Evolutionary conservation across 2,329 filamentous ascomycete genomes (phyloP), one percentile per base, ranked within the genome.

Genomic region (Xylaria sp.): DNA sequence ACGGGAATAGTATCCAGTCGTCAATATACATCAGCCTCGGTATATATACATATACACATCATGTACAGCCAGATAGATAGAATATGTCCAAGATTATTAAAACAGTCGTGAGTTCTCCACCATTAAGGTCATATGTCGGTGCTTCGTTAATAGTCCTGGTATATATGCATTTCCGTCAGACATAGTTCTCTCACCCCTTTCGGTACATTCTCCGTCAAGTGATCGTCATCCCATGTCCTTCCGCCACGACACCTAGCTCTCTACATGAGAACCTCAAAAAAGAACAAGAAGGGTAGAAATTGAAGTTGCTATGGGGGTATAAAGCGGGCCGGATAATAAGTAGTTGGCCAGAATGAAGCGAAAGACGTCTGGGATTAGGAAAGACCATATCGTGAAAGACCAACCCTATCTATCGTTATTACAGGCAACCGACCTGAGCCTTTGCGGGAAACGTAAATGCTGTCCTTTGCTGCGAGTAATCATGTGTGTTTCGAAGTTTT

Each of bases 361-460:
- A 63, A 37, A 16, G 11, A 30, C n/a, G 30, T 10, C 44, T 50
- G 34, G 34, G 50, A 37, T n/a, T 13, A 34, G 34, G 51, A 53
- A 19, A 56, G 10, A 51, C 13, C 11, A 42, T 42, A 42, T 42
- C 37, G 8, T 13, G 37, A 42, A 13, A 10, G 3, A 42, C 9
- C 19, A 19, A 8, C 10, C 35, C 52, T 56, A 18, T 56, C 49
- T 55, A 46, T 52, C 18, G 44, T 58, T 49, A n/a, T 57, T 50
- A 57, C 30, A 54, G 50, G 51, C 37, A 49, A 35, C 19, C 23
- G 30, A 23, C 49, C 10, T 51, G 7, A 9, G 34, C 30, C 9
- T 42, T 13, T 13, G 42, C n/a, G 11, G 42, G 3, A 16, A 46
- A 6, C 42, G 42, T n/a, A 46, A 46, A 42, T 52, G 34, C n/a